Evolutionary conservation across 306 rosid genomes (phyloP).

Genomic region (Erythrophleum fordii): DNA sequence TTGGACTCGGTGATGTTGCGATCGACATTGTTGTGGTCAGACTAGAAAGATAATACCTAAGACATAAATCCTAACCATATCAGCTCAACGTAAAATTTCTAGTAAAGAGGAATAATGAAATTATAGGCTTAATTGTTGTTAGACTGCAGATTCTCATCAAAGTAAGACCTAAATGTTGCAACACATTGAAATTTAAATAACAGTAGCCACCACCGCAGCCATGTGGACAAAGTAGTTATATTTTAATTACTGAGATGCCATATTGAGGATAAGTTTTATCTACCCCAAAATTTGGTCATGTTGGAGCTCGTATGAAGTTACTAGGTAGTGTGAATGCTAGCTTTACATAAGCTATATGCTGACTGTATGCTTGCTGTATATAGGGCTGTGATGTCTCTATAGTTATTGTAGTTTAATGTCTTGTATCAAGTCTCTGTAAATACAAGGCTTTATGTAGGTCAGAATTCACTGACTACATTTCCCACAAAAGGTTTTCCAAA

Average conservation of each 20-base stretch:
- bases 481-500: neutral
- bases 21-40: neutral
- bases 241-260: neutral
- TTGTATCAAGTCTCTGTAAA: neutral
- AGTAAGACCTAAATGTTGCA: neutral
- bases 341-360: neutral
- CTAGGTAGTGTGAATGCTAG: neutral
- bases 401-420: neutral
- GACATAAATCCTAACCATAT: neutral
- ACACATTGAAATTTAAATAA: neutral
- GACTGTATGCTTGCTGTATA: neutral
- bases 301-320: neutral
- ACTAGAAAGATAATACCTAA: neutral
- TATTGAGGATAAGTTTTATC: neutral
- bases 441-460: neutral
- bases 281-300: neutral
- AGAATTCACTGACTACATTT: neutral
- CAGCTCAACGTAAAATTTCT: neutral
- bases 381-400: neutral
- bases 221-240: neutral
- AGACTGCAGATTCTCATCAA: neutral
- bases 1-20: neutral
- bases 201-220: neutral
- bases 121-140: neutral
- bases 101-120: neutral